Conservation (phyloP, 306 rosid genomes). For the Pterocarpus macrocarpus region DNA sequence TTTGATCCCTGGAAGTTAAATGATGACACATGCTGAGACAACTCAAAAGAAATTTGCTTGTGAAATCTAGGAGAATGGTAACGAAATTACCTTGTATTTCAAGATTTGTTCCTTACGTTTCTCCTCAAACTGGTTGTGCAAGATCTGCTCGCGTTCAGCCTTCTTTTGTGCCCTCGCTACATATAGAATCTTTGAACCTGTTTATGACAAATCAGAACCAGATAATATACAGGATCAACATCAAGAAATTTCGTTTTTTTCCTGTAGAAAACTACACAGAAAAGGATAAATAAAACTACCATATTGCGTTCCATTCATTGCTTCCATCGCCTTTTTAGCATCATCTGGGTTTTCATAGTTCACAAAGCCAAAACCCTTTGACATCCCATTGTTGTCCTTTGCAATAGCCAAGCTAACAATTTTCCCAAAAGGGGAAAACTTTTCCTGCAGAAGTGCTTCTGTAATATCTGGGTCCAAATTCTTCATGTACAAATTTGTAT, state of each 20-base stretch:
- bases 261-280: slow-evolving; percentile 22
- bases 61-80: slow-evolving; percentile 19
- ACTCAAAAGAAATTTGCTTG: slow-evolving; percentile 18
- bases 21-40: slow-evolving; percentile 34
- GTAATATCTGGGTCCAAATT: slow-evolving; percentile 74
- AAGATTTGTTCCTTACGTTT: slow-evolving; percentile 77
- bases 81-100: slow-evolving; percentile 65
- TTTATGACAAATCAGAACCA: slow-evolving; percentile 45
- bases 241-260: slow-evolving; percentile 15
- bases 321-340: slow-evolving; percentile 82
- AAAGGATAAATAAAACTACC: slow-evolving; percentile 58
- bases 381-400: slow-evolving; percentile 66
- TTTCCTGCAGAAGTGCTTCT: slow-evolving; percentile 69
- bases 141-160: slow-evolving; percentile 82
- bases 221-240: slow-evolving; percentile 1
- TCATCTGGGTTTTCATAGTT: slow-evolving; percentile 77
- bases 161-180: slow-evolving; percentile 90
- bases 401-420: slow-evolving; percentile 72
- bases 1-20: slow-evolving; percentile 73
- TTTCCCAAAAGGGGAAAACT: slow-evolving; percentile 76
- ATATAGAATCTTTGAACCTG: slow-evolving; percentile 83
- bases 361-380: slow-evolving; percentile 89
- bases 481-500: slow-evolving; percentile 82
- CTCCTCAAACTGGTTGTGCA: slow-evolving; percentile 76
- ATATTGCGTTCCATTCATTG: slow-evolving; percentile 70